These are phyloP conservation scores for Clavispora santaluciae DNA, from an alignment of 805 yeast species.

Conservation along the genomic window DNA sequence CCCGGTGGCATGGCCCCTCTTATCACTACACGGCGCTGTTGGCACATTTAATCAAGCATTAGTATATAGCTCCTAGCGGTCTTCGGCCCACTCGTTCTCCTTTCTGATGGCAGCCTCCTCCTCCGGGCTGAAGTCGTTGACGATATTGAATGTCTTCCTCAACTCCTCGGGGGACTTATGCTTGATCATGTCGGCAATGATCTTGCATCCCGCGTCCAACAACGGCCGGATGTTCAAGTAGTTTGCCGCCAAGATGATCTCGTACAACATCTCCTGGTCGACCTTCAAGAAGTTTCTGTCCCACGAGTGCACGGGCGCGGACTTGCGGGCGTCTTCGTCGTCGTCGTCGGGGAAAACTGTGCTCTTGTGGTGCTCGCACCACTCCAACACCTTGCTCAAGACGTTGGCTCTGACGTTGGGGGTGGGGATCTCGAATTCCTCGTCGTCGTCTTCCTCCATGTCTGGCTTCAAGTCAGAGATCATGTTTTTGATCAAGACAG, in stretches of 20 bases:
- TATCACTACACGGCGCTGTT: no score
- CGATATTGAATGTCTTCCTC: constrained; percentile 73
- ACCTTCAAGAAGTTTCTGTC: constrained; percentile 90
- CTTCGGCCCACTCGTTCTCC: constrained; percentile 91
- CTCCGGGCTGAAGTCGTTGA: constrained; percentile 79
- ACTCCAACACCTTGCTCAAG: constrained; percentile 84
- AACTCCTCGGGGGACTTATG: constrained; percentile 78
- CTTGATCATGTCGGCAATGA: constrained; percentile 79
- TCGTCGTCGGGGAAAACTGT: constrained; percentile 69
- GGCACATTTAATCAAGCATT: not conserved
- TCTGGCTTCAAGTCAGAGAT: constrained; percentile 62
- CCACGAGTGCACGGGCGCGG: constrained; percentile 95
- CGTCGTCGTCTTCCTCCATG: constrained; percentile 49
- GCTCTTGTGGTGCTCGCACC: constrained; percentile 94
- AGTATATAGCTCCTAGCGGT: constrained; percentile 41
- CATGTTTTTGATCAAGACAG: constrained; percentile 81
- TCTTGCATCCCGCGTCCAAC: constrained; percentile 73
- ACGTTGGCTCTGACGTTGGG: constrained; percentile 88
- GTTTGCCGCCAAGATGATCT: constrained; percentile 76
- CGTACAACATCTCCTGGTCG: constrained; percentile 86
- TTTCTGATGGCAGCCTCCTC: constrained; percentile 84
- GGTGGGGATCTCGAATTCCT: constrained; percentile 76
- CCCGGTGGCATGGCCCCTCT: no score
- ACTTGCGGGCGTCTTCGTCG: constrained; percentile 77
- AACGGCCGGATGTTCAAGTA: constrained; percentile 71